Percentiles rank a stretch among this genome's conserved stretches.
phyloP scores from a whole-genome alignment of 352 stramenopile species.

The Pythium dissotocum region DNA sequence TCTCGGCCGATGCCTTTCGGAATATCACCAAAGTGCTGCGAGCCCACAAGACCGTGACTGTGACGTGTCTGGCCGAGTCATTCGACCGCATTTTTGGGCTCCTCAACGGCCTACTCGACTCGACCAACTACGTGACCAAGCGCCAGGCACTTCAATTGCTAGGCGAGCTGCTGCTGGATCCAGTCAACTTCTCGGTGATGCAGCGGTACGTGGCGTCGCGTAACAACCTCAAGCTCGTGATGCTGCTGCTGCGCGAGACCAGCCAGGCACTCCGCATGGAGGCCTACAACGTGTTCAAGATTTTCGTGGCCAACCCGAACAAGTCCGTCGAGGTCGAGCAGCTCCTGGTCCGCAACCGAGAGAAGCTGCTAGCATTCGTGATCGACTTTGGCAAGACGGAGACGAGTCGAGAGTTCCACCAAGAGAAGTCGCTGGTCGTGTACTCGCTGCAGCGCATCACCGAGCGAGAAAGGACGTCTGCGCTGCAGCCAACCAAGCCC shows the following conservation, averaged over 20 bases:
- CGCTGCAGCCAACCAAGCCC: not conserved
- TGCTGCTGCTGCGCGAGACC: slow-evolving; percentile 72
- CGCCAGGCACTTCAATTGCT: slow-evolving; percentile 72
- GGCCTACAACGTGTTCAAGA: slow-evolving; percentile 88
- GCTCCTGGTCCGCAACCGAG: slow-evolving; percentile 66
- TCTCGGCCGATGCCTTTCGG: slow-evolving; percentile 78
- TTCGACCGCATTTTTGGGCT: slow-evolving; percentile 74
- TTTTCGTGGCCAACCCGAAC: slow-evolving; percentile 87
- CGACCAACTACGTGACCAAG: slow-evolving; percentile 74
- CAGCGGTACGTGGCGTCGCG: slow-evolving; percentile 72
- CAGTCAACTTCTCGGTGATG: slow-evolving; percentile 77
- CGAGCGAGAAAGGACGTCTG: slow-evolving; percentile 22
- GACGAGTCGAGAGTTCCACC: slow-evolving; percentile 70
- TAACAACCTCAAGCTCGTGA: slow-evolving; percentile 72
- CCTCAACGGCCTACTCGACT: slow-evolving; percentile 61
- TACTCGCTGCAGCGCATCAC: slow-evolving; percentile 71
- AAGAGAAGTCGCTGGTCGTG: slow-evolving; percentile 71
- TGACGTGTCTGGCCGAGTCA: slow-evolving; percentile 47
- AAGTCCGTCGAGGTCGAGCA: slow-evolving; percentile 76
- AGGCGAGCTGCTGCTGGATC: slow-evolving; percentile 72
- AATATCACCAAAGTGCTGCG: slow-evolving; percentile 77
- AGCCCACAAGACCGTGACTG: slow-evolving; percentile 60
- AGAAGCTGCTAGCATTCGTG: slow-evolving; percentile 80
- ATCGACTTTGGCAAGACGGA: slow-evolving; percentile 75
- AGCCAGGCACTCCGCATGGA: slow-evolving; percentile 81